phyloP scores from a whole-genome alignment of 345 rosid species.

The Gossypium bickii region DNA sequence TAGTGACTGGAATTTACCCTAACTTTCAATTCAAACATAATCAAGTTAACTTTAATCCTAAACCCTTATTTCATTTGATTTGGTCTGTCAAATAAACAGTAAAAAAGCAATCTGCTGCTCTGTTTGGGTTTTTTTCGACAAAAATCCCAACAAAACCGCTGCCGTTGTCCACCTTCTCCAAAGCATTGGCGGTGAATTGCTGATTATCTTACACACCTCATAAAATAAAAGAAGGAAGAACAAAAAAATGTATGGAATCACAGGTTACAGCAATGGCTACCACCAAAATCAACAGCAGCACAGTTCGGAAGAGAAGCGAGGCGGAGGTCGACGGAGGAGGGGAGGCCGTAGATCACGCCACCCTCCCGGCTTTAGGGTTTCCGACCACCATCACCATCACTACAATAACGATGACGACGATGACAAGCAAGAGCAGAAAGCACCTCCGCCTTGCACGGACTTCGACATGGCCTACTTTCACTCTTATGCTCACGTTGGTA shows the following conservation, averaged over 20 bases:
- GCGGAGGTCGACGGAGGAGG: constrained; percentile 14
- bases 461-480: constrained; percentile 89
- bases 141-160: background rate
- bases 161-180: background rate
- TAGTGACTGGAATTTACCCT: too few relatives aligned
- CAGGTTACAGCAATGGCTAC: constrained; percentile 56
- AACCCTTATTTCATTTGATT: background rate
- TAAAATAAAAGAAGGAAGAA: background rate
- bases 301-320: constrained; percentile 22
- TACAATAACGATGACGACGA: constrained; percentile 18
- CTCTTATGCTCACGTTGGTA: constrained; percentile 91
- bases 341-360: constrained; percentile 43
- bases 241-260: constrained; percentile 38
- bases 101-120: background rate
- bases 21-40: too few relatives aligned
- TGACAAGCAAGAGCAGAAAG: constrained; percentile 31
- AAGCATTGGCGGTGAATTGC: background rate
- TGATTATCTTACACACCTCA: background rate
- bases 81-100: background rate
- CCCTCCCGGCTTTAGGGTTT: constrained; percentile 43
- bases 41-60: background rate
- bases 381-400: constrained; percentile 17
- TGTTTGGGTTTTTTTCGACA: background rate
- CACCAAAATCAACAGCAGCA: constrained; percentile 25
- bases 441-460: constrained; percentile 62